phyloP scores from a whole-genome alignment of 768 basidiomycete genomes.

The Dacryopinax primogenitus region DNA sequence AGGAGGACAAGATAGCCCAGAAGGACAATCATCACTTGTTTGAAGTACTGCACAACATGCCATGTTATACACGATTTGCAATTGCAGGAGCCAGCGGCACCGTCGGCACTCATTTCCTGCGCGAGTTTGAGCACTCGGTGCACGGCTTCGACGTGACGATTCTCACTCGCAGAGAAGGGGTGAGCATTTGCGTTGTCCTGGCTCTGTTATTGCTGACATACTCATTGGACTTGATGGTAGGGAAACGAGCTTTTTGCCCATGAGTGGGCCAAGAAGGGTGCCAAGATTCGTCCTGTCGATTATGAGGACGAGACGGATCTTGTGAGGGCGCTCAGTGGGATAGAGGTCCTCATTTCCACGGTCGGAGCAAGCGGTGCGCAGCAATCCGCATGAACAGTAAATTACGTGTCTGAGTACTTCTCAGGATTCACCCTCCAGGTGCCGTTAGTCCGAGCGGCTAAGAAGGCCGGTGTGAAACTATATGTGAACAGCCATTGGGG shows the following conservation, averaged over 20 bases:
- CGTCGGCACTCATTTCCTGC: background rate
- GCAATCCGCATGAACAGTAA: background rate
- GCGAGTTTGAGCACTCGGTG: background rate
- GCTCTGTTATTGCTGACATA: background rate
- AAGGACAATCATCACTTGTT: background rate
- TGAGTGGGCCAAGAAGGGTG: background rate
- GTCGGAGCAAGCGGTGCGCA: background rate
- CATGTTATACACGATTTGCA: background rate
- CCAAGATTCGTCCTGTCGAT: background rate
- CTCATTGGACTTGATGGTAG: background rate
- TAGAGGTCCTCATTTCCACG: background rate
- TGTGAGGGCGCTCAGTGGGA: background rate
- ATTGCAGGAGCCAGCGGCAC: background rate
- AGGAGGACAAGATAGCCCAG: background rate
- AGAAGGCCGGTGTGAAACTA: background rate
- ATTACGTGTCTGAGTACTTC: background rate
- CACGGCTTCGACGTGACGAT: slow-evolving; percentile 3
- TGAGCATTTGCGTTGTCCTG: background rate
- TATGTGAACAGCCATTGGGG: slow-evolving; percentile 6
- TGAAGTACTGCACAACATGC: background rate
- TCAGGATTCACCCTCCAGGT: background rate
- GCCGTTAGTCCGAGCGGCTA: background rate
- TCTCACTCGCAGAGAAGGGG: background rate
- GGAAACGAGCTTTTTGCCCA: background rate
- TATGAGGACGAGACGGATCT: background rate